Conservation (phyloP, 371 early-diverging fungal genomes). For the Funneliformis caledonium region DNA sequence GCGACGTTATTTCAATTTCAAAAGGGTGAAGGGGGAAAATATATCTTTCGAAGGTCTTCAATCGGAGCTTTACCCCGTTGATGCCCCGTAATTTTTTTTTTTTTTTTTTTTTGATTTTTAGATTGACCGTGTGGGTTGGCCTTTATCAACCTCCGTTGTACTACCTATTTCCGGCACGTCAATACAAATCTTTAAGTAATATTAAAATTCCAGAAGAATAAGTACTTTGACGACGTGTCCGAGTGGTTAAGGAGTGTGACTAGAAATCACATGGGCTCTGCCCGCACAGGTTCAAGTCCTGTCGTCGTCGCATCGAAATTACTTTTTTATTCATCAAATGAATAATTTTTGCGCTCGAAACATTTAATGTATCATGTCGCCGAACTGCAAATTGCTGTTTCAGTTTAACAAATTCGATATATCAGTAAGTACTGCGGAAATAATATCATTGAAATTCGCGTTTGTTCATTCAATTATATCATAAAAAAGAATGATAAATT, state of each 20-base stretch:
- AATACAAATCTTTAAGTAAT: neutral
- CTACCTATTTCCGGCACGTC: neutral
- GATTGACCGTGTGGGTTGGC: neutral
- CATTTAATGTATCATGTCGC: no score
- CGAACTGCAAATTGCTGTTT: no score
- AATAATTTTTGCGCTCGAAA: no score
- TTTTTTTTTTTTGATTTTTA: neutral
- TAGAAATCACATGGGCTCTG: conserved; percentile 57
- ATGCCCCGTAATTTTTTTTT: neutral
- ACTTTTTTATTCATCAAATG: neutral
- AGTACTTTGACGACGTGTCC: conserved; percentile 45
- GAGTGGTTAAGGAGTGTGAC: conserved; percentile 60
- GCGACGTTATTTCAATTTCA: neutral
- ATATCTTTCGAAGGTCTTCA: neutral
- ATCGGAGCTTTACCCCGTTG: neutral
- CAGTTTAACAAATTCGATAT: no score
- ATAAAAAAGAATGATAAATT: no score
- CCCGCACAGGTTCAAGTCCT: conserved; percentile 61
- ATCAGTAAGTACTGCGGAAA: no score
- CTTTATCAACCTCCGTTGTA: neutral
- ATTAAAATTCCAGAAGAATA: neutral
- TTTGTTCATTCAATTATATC: no score
- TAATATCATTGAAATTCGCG: no score
- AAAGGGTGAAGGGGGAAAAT: conserved; percentile 2
- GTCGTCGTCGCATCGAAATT: conserved; percentile 47